Base-by-base conservation (phyloP, 257 asterid genomes). In the Solanum peruvianum region DNA sequence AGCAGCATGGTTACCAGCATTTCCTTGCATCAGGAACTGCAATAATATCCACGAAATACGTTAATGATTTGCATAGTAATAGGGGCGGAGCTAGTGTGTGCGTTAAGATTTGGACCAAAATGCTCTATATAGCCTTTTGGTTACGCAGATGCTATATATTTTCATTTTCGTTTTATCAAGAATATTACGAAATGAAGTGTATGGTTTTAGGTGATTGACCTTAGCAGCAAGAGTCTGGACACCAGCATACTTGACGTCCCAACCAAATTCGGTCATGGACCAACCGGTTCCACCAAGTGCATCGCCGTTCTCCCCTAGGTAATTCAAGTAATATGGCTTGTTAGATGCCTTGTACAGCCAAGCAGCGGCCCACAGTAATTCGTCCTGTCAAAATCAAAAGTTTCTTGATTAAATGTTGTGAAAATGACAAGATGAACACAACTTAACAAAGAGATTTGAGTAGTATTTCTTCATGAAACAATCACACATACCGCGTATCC, bases 181-280 rank as follows among this genome's bases (percentile, higher is more conserved):
- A 75, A 80, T 4, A 6, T 29, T 47, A 47, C 7, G 18, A 18
- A 1, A 18, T 49, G 6, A 81, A 49, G 2, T 15, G 64, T 49
- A 7, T 2, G 31, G 3, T 49, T 81, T 29, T 9, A 7, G 31
- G 85, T 21, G 33, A 5, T 16, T 29, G 85, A 95, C 99, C 98
- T 97, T 90, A 13, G 99, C 95, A 69, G 94, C 98, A 31, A 97
- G 94, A 56, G 97, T 92, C 78, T 97, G 99, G 33, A 94, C 99
- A 81, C 99, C 99, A 33, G 99, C 96, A 86, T 97, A 97, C 85
- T 97, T 97, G 7, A 97, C 98, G 82, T 97, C 99, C 99, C 99
- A 97, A 1, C 99, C 97, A 82, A 97, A 97, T 82, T 97, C 98
- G 14, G 98, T 93, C 99, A 97, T 95, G 85, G 95, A 93, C 99